Evolutionary conservation across 2,329 filamentous ascomycete species (phyloP).

Genomic region (Colletotrichum kahawae): DNA sequence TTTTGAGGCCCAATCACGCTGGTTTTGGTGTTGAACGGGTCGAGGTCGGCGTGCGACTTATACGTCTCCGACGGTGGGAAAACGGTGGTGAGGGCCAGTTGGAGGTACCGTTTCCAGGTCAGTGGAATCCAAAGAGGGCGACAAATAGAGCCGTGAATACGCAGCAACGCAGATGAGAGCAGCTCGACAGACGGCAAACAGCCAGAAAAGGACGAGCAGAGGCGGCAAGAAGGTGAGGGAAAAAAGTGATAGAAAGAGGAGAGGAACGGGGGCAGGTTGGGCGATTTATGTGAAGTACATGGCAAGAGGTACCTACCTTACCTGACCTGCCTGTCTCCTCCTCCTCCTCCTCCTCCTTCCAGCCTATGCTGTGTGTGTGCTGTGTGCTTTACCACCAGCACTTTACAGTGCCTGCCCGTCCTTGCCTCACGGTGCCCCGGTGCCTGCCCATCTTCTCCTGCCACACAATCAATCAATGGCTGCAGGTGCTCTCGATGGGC

Average conservation of each 20-base stretch:
- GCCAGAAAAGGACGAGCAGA: slow-evolving; percentile 3
- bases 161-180: not conserved
- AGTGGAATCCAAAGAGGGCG: not conserved
- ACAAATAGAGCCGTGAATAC: not conserved
- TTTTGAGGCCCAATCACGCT: not conserved
- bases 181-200: not conserved
- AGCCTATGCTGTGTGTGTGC: not conserved
- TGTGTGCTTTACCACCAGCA: not conserved
- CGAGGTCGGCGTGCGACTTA: not conserved
- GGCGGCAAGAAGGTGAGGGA: slow-evolving; percentile 8
- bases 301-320: slow-evolving; percentile 12
- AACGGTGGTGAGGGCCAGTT: not conserved
- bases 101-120: not conserved
- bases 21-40: not conserved
- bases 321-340: not conserved
- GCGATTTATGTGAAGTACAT: slow-evolving; percentile 21
- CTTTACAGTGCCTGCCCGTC: not conserved
- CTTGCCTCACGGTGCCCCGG: not conserved
- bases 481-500: not conserved
- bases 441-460: not conserved
- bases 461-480: not conserved
- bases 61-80: not conserved
- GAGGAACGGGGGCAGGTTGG: slow-evolving; percentile 17
- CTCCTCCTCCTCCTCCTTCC: not conserved
- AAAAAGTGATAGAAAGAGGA: slow-evolving; percentile 1